Conservation (phyloP, 2,329 filamentous ascomycete species). For the Pseudopyricularia cyperi region DNA sequence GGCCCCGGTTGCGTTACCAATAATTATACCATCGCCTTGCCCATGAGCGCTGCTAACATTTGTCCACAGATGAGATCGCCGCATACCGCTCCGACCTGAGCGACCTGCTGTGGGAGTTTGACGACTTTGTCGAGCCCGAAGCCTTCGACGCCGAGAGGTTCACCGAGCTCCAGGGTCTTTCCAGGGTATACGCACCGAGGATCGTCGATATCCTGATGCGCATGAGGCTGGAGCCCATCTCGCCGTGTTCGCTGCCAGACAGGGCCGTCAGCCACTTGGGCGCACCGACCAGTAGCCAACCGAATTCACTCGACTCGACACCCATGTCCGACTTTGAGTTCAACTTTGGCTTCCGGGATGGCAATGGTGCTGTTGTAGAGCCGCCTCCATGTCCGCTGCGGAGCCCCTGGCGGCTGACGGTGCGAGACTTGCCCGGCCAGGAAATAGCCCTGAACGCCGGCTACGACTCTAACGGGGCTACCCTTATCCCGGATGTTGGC, state of each 20-base stretch:
- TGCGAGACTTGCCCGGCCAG: not conserved
- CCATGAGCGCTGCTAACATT: not conserved
- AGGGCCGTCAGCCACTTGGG: not conserved
- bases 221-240: conserved; percentile 32
- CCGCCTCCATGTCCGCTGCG: conserved; percentile 4
- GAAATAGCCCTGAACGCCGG: not conserved
- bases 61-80: conserved; percentile 34
- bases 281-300: not conserved
- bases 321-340: not conserved
- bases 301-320: not conserved
- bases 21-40: not conserved
- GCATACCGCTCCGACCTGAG: conserved; percentile 32
- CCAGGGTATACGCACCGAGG: conserved; percentile 32
- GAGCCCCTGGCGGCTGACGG: conserved; percentile 8
- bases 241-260: not conserved
- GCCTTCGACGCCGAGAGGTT: conserved; percentile 38
- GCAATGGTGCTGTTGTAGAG: not conserved
- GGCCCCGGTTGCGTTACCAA: not conserved
- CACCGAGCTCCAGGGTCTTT: conserved; percentile 30
- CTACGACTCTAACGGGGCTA: not conserved
- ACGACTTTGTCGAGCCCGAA: conserved; percentile 36
- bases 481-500: not conserved
- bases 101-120: conserved; percentile 42
- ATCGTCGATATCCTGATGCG: conserved; percentile 38
- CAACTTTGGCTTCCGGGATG: not conserved